Base-by-base conservation (phyloP, 495 filamentous ascomycete species). In the Talaromyces proteolyticus region DNA sequence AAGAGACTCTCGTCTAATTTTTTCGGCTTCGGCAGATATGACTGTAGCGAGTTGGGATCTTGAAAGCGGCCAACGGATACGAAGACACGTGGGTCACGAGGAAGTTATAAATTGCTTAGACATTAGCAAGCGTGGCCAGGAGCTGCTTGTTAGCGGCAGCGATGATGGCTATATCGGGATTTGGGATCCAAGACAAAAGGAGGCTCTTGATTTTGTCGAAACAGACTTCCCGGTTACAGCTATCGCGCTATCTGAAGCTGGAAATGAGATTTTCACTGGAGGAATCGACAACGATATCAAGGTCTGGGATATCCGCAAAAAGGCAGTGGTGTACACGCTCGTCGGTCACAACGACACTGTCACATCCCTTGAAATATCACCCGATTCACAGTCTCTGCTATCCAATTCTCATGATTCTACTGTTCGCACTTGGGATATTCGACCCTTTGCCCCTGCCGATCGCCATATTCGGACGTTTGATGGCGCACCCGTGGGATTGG, bases 271-370 rank as follows among this genome's bases (percentile, higher is more conserved):
- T 6, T 99, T 91, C 64, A 91, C 86, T 16, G 93, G 93, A 29
- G 87, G 91, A 8, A 96, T 99, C 49, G 93, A 97, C 64, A 95
- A 96, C 56, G 90, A 94, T 50, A 95, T 99, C 62, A 91, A 94
- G 61, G 88, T 93, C 6, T 99, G 92, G 89, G 94, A 99, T 68
- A 66, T 96, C 51, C 83, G 94, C 54, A 96, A 95, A 70, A 89
- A 91, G 62, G 81, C 81, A 0, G 79, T 95, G 1, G 81, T 87
- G 7, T 96, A 96, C 61, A 83, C 87, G 2, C 85, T 99, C 79
- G 57, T 86, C 7, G 93, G 94, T 2, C 93, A 99, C 61, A 85
- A 78, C 24, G 93, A 99, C 58, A 97, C 91, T 1, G 74, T 99
- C 51, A 95, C 92, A 3, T 93, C 91, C 23, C 77, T 99, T 18